Conservation (phyloP, 2,329 filamentous ascomycete genomes). For the Drechmeria coniospora region DNA sequence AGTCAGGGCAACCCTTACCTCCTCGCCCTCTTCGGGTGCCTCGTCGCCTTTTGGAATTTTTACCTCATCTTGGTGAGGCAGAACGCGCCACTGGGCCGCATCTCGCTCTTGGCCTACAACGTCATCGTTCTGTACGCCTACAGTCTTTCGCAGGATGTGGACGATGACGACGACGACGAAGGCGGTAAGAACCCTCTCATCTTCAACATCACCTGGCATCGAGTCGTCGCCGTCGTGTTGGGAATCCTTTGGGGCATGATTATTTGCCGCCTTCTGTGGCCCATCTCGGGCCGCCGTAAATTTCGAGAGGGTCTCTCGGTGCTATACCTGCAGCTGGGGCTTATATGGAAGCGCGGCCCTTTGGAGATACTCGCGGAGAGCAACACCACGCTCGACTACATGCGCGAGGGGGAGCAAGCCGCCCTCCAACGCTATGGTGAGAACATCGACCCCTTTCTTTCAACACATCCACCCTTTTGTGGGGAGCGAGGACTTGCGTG, state of each 20-base stretch:
- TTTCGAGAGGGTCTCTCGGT: constrained; percentile 79
- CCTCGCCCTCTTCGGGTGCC: constrained; percentile 68
- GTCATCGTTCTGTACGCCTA: constrained; percentile 90
- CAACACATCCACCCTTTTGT: no score
- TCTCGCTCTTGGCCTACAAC: constrained; percentile 86
- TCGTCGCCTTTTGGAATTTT: constrained; percentile 70
- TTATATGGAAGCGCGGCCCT: constrained; percentile 92
- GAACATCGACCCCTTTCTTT: no score
- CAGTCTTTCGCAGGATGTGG: constrained; percentile 65
- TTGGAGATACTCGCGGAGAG: constrained; percentile 55
- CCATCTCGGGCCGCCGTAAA: constrained; percentile 76
- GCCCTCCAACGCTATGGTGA: constrained; percentile 64
- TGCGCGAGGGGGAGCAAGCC: constrained; percentile 76
- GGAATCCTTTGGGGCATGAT: constrained; percentile 89
- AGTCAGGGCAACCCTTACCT: constrained; percentile 58
- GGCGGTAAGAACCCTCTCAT: constrained; percentile 74
- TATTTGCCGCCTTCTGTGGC: constrained; percentile 81
- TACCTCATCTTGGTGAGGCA: constrained; percentile 76
- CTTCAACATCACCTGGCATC: constrained; percentile 72
- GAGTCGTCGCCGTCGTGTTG: constrained; percentile 70
- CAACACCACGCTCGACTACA: constrained; percentile 49
- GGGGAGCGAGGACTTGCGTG: no score
- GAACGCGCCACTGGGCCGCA: constrained; percentile 81
- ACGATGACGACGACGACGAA: constrained; percentile 76
- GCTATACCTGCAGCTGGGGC: constrained; percentile 85